phyloP scores from a whole-genome alignment of 1,284 basidiomycete species.

The Takashimella koratensis region DNA sequence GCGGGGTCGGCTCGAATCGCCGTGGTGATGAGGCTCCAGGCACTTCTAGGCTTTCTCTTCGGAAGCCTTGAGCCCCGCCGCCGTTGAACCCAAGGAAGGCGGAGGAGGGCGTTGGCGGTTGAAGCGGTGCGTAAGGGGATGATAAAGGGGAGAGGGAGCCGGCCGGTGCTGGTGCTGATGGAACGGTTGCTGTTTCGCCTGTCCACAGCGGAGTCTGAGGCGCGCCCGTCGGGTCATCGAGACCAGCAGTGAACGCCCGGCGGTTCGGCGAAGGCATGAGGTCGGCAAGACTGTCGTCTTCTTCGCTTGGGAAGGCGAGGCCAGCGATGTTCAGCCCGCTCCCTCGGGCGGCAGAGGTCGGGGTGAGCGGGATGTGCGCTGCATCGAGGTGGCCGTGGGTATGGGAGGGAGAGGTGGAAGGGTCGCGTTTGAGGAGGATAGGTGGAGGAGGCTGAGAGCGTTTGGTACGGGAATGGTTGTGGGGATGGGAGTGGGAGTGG shows the following conservation, averaged over 20 bases:
- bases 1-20: constrained; percentile 33
- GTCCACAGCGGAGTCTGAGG: constrained; percentile 32
- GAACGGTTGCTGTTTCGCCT: constrained; percentile 12
- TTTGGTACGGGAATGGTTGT: background rate
- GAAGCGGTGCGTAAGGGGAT: background rate
- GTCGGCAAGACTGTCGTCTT: constrained; percentile 8
- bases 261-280: constrained; percentile 14
- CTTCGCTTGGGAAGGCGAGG: constrained; percentile 5
- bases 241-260: constrained; percentile 7
- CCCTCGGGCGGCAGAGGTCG: background rate
- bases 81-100: constrained; percentile 2
- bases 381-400: background rate
- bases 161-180: constrained; percentile 8
- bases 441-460: background rate
- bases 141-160: background rate
- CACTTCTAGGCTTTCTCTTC: background rate
- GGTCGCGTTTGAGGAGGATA: background rate
- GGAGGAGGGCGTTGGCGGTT: constrained; percentile 6
- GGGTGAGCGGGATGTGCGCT: background rate
- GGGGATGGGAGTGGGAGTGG: background rate
- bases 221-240: constrained; percentile 11
- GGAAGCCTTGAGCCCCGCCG: background rate
- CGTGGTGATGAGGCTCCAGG: background rate
- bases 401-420: background rate
- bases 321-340: background rate